Conservation (phyloP, 768 basidiomycete species). For the Hypholoma fasciculare region DNA sequence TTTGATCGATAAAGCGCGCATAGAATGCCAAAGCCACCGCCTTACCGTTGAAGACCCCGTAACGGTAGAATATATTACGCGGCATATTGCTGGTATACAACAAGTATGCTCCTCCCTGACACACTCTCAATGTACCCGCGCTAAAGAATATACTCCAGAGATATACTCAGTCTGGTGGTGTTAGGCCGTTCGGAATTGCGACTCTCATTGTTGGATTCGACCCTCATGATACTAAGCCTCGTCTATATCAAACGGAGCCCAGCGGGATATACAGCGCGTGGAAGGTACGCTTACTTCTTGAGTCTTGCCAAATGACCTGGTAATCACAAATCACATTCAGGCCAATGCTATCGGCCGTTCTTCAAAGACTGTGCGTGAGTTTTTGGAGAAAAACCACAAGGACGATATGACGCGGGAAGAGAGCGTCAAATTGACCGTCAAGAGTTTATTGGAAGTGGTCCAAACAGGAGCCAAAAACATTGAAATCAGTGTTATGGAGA, state of each 20-base stretch:
- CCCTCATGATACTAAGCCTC: constrained; percentile 83
- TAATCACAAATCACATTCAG: constrained; percentile 35
- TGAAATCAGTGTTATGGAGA: constrained; percentile 97
- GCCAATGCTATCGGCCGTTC: constrained; percentile 98
- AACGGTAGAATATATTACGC: constrained; percentile 96
- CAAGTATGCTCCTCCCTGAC: constrained; percentile 56
- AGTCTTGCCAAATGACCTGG: not conserved
- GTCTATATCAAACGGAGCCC: constrained; percentile 96
- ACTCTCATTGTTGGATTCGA: constrained; percentile 97
- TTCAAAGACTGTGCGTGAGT: constrained; percentile 97
- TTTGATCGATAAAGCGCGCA: constrained; percentile 95
- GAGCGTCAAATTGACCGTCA: constrained; percentile 92
- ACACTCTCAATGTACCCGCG: not conserved
- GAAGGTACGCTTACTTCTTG: constrained; percentile 71
- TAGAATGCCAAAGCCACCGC: constrained; percentile 97
- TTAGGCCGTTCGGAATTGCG: constrained; percentile 96
- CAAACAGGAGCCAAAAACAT: constrained; percentile 99
- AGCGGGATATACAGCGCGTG: constrained; percentile 98
- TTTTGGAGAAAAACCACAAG: constrained; percentile 96
- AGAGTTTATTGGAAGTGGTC: constrained; percentile 94
- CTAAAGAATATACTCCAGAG: constrained; percentile 43
- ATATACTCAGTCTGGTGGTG: constrained; percentile 99
- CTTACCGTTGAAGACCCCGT: constrained; percentile 98
- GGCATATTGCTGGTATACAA: constrained; percentile 98
- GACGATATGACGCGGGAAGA: constrained; percentile 89